Evolutionary conservation across 768 basidiomycete species (phyloP), one percentile per base, ranked within the genome.

Genomic region (Gloeostereum incarnatum): DNA sequence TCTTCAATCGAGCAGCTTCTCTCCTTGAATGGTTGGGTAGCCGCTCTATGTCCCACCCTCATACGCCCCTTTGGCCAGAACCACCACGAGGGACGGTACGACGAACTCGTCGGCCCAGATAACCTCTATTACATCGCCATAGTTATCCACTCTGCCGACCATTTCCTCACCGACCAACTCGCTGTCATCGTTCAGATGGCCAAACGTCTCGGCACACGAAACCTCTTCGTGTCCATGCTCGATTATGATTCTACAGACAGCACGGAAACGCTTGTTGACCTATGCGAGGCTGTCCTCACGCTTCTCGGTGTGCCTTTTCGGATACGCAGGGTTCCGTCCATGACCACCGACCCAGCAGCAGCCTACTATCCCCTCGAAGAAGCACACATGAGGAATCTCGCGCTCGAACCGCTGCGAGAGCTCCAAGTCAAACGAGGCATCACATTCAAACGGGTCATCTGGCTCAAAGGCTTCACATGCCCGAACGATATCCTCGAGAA

Each of bases 381-480:
- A 57, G 89, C 94, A 0, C 76, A 92, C 54, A 92, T 83, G 62
- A 75, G 92, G 26, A 99, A 98, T 55, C 66, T 97, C 20, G 96
- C 81, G 0, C 63, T 99, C 22, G 92, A 96, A 49, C 96, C 96
- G 0, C 62, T 99, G 10, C 65, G 75, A 18, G 96, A 99, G 52
- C 71, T 99, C 3, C 68, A 74, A 49, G 60, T 75, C 48, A 83
- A 74, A 51, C 65, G 92, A 18, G 73, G 75, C 17, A 82, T 98
- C 54, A 74, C 74, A 41, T 99, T 99, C 59, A 73, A 80, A 46
- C 69, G 91, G 7, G 96, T 98, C 25, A 75, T 99, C 31, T 99
- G 96, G 96, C 69, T 98, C 44, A 99, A 97, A 53, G 96, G 96
- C 0, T 99, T 99, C 57, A 97, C 96, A 0, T 99, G 96, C 54